These are phyloP conservation scores for Alectoria sarmentosa DNA, from an alignment of 495 filamentous ascomycete genomes.

Conservation along the genomic window DNA sequence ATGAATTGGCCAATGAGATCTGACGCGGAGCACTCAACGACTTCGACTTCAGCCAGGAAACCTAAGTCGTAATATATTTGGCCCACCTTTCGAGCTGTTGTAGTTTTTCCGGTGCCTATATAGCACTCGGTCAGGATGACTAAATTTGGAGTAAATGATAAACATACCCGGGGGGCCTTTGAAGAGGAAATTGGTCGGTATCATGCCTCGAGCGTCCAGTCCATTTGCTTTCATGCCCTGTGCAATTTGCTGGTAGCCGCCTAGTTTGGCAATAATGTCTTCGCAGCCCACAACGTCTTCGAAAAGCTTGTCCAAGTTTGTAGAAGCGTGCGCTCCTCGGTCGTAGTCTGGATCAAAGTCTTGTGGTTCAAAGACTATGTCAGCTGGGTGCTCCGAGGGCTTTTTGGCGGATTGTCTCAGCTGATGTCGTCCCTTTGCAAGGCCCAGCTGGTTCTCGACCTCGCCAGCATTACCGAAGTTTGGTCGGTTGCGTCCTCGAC, in stretches of 20 bases:
- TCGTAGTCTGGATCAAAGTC: slow-evolving; percentile 68
- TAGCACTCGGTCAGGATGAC: not conserved
- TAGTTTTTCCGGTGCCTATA: slow-evolving; percentile 68
- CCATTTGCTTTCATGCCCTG: slow-evolving; percentile 41
- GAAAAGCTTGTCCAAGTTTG: slow-evolving; percentile 53
- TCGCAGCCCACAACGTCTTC: slow-evolving; percentile 62
- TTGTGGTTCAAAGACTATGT: slow-evolving; percentile 43
- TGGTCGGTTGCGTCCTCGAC: slow-evolving; percentile 37
- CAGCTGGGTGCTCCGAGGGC: slow-evolving; percentile 27
- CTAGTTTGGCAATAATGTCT: slow-evolving; percentile 48
- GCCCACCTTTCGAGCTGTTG: slow-evolving; percentile 63
- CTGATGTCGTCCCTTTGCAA: slow-evolving; percentile 54
- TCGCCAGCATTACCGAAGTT: slow-evolving; percentile 53
- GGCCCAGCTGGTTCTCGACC: slow-evolving; percentile 57
- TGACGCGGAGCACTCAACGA: slow-evolving; percentile 53
- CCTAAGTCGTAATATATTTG: slow-evolving; percentile 68
- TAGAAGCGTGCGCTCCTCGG: slow-evolving; percentile 42
- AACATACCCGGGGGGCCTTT: slow-evolving; percentile 55
- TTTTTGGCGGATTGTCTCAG: slow-evolving; percentile 33
- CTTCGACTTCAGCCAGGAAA: slow-evolving; percentile 46
- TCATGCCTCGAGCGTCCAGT: slow-evolving; percentile 50
- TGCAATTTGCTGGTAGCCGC: slow-evolving; percentile 52
- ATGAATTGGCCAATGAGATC: slow-evolving; percentile 55
- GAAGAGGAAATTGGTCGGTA: slow-evolving; percentile 59
- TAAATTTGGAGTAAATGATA: not conserved